A percentile compares a stretch with the other conserved stretches of the same genome.
These are phyloP conservation scores for Trichocladium uniseriatum DNA, from an alignment of 495 filamentous ascomycete species.

Conservation along the genomic window DNA sequence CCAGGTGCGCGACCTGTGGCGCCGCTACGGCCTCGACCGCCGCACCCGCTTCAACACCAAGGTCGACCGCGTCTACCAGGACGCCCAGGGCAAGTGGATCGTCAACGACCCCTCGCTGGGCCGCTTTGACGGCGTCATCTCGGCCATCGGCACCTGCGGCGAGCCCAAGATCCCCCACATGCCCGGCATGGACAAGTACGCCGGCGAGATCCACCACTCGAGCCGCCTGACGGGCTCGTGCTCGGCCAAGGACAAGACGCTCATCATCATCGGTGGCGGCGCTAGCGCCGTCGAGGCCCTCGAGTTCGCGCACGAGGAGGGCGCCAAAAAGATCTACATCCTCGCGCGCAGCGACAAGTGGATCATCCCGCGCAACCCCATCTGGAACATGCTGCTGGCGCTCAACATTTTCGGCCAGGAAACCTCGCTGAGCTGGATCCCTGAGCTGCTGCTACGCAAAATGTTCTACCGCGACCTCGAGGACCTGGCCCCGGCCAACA, in stretches of 20 bases:
- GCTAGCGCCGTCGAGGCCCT: slow-evolving; percentile 77
- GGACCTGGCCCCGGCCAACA: slow-evolving; percentile 58
- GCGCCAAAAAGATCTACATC: slow-evolving; percentile 59
- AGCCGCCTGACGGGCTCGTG: slow-evolving; percentile 53
- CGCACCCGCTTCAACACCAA: slow-evolving; percentile 62
- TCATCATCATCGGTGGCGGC: slow-evolving; percentile 69
- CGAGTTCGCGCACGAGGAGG: slow-evolving; percentile 63
- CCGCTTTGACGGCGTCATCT: slow-evolving; percentile 67
- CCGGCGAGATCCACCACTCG: slow-evolving; percentile 62
- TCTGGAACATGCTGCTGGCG: slow-evolving; percentile 63
- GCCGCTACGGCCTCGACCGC: slow-evolving; percentile 59
- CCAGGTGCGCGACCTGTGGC: slow-evolving; percentile 64
- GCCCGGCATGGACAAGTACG: slow-evolving; percentile 55
- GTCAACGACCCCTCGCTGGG: slow-evolving; percentile 59
- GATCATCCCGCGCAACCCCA: slow-evolving; percentile 73
- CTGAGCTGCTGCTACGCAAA: slow-evolving; percentile 61
- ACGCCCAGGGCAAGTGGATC: slow-evolving; percentile 64
- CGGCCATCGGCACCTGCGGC: slow-evolving; percentile 70
- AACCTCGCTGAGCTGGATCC: slow-evolving; percentile 65
- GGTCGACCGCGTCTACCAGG: slow-evolving; percentile 59
- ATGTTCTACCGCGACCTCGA: slow-evolving; percentile 83
- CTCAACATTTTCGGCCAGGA: slow-evolving; percentile 75
- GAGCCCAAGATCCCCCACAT: slow-evolving; percentile 63
- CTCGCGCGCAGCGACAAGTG: slow-evolving; percentile 76
- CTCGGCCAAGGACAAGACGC: slow-evolving; percentile 58